A percentile compares a stretch with the other conserved stretches of the same genome.
phyloP scores from a whole-genome alignment of 2,329 filamentous ascomycete genomes.

The Ophiostoma angusticollis region DNA sequence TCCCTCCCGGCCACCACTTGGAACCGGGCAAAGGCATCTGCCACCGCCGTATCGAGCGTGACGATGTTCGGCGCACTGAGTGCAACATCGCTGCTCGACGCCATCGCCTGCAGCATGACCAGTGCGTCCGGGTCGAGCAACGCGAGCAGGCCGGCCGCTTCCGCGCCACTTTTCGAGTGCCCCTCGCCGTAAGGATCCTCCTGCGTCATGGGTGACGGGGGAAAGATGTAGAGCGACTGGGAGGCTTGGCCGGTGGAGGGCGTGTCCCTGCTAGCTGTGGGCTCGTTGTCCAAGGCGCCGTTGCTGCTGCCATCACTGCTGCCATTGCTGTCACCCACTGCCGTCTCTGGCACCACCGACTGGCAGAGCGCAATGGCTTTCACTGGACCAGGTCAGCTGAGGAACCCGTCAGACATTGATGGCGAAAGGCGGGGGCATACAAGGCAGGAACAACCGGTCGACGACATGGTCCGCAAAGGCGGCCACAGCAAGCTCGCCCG shows the following conservation, averaged over 20 bases:
- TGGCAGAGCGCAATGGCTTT: neutral
- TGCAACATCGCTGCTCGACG: too few relatives aligned
- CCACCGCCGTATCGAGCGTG: too few relatives aligned
- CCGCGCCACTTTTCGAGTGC: neutral
- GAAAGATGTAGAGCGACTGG: constrained; percentile 5
- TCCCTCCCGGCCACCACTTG: too few relatives aligned
- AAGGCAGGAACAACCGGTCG: neutral
- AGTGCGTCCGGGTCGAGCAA: neutral
- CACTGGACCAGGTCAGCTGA: too few relatives aligned
- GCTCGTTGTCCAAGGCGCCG: neutral
- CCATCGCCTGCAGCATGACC: too few relatives aligned
- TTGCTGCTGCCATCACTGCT: neutral
- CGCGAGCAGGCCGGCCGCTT: neutral
- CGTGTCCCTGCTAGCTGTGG: too few relatives aligned
- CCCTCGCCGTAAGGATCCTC: neutral
- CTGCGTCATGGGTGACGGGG: constrained; percentile 6
- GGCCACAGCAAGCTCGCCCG: neutral
- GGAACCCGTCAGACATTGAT: neutral
- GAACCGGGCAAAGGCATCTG: too few relatives aligned
- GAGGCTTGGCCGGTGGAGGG: neutral
- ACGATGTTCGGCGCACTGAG: too few relatives aligned
- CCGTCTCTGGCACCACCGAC: too few relatives aligned
- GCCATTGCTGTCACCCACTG: neutral
- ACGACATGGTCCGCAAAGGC: constrained; percentile 1
- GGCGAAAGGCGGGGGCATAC: neutral